phyloP scores from a whole-genome alignment of 176 grass and related monocot genomes.

The Eleusine indica region DNA sequence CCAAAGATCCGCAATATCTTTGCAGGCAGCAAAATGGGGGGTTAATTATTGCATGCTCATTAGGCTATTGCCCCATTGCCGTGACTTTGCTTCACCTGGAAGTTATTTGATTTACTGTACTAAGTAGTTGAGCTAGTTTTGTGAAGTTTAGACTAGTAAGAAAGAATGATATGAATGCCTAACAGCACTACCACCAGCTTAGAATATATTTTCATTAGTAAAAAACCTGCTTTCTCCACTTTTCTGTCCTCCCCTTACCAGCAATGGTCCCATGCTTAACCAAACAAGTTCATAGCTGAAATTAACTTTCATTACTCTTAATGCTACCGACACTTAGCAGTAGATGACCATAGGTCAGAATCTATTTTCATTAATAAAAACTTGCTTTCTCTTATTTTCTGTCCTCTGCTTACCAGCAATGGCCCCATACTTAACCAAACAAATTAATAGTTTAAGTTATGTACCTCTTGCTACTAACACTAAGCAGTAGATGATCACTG shows the following conservation, averaged over 20 bases:
- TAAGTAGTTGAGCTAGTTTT: slow-evolving; percentile 14
- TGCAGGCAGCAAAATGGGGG: not conserved
- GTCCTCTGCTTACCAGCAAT: not conserved
- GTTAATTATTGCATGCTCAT: slow-evolving; percentile 24
- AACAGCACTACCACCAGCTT: not conserved
- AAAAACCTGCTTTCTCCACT: slow-evolving; percentile 2
- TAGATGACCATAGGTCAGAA: not conserved
- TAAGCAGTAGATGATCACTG: too few relatives aligned
- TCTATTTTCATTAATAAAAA: not conserved
- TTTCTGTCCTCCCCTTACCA: not conserved
- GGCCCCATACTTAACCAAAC: not conserved
- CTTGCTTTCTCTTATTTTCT: not conserved
- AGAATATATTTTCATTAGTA: not conserved
- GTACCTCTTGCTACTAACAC: not conserved
- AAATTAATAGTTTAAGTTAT: not conserved
- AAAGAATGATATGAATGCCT: slow-evolving; percentile 36
- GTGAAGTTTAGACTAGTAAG: slow-evolving; percentile 4
- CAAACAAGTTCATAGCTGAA: not conserved
- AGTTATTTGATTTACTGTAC: slow-evolving; percentile 42
- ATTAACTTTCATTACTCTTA: not conserved
- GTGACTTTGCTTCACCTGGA: slow-evolving; percentile 29
- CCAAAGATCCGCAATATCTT: not conserved
- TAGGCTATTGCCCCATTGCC: not conserved
- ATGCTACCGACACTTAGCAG: not conserved
- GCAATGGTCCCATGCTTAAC: not conserved